These are phyloP conservation scores for Penicillium nucicola DNA, from an alignment of 495 filamentous ascomycete genomes.

Conservation along the genomic window DNA sequence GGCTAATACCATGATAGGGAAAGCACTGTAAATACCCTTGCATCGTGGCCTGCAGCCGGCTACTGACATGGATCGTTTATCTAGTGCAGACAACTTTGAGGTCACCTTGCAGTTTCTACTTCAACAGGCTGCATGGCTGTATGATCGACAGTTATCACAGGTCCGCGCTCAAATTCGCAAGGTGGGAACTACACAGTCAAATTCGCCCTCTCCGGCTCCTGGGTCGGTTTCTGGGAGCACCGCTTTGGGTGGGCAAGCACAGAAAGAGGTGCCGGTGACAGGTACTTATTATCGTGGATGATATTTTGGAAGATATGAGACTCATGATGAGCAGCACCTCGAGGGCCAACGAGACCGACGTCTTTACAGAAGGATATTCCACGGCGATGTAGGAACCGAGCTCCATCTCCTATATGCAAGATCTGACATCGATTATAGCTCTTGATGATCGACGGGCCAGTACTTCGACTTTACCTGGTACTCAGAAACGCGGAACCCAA, in stretches of 20 bases:
- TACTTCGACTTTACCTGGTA: conserved; percentile 42
- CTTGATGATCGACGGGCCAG: conserved; percentile 45
- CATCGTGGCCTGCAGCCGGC: neutral
- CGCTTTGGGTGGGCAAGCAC: conserved; percentile 51
- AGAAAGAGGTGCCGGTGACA: conserved; percentile 56
- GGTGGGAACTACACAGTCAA: conserved; percentile 52
- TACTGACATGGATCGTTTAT: conserved; percentile 11
- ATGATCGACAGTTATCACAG: conserved; percentile 84
- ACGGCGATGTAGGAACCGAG: conserved; percentile 33
- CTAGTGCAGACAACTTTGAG: conserved; percentile 59
- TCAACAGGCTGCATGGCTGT: conserved; percentile 92
- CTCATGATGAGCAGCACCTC: conserved; percentile 38
- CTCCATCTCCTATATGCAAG: neutral
- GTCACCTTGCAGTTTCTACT: conserved; percentile 86
- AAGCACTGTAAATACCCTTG: conserved; percentile 62
- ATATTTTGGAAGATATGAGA: neutral
- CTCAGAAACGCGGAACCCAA: conserved; percentile 35
- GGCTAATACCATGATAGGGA: conserved; percentile 61
- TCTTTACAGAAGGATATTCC: conserved; percentile 60
- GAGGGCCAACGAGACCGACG: conserved; percentile 59
- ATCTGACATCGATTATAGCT: conserved; percentile 14
- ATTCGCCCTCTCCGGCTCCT: conserved; percentile 43
- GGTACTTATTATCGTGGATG: conserved; percentile 33
- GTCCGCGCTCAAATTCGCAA: conserved; percentile 88
- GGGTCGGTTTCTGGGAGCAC: conserved; percentile 49